Evolutionary conservation across 352 stramenopile species (phyloP), one percentile per base, ranked within the genome.

Genomic region (Phytophthora tubulina): DNA sequence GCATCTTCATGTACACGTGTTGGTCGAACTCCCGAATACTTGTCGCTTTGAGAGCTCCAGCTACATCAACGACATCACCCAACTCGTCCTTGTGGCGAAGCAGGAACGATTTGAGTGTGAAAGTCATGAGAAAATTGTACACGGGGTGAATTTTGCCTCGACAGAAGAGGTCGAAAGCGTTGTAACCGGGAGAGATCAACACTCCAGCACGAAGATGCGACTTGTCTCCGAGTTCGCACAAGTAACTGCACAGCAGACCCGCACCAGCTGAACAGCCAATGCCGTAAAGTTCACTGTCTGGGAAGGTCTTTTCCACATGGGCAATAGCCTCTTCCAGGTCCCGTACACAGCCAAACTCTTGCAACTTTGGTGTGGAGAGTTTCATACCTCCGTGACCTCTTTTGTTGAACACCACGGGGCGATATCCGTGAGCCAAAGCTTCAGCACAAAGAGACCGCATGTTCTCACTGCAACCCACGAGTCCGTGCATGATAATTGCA

Each of bases 391-490:
- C 88, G 35, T 96, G 88, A 9, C 88, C 88, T 52, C 88, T 81
- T 75, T 96, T 96, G 72, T 94, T 96, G 60, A 94, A 96, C 21
- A 93, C 88, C 7, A 96, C 88, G 4, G 88, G 86, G 3, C 88
- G 84, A 73, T 92, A 94, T 7, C 88, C 88, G 31, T 81, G 72
- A 2, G 50, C 30, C 30, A 92, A 57, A 13, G 88, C 88, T 49
- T 91, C 84, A 7, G 83, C 81, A 67, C 85, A 93, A 7, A 92
- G 72, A 44, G 78, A 86, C 6, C 79, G 76, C 84, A 91, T 92
- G 58, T 67, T 86, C 32, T 70, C 51, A 63, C 83, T 92, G 70
- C 85, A 89, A 15, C 88, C 83, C 0, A 88, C 91, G 51, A 93
- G 78, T 32, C 86, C 85, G 58, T 93, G 84, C 65, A 93, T 76